Evolutionary conservation across 768 basidiomycete genomes (phyloP).

Genomic region (Panaeolus papilionaceus): DNA sequence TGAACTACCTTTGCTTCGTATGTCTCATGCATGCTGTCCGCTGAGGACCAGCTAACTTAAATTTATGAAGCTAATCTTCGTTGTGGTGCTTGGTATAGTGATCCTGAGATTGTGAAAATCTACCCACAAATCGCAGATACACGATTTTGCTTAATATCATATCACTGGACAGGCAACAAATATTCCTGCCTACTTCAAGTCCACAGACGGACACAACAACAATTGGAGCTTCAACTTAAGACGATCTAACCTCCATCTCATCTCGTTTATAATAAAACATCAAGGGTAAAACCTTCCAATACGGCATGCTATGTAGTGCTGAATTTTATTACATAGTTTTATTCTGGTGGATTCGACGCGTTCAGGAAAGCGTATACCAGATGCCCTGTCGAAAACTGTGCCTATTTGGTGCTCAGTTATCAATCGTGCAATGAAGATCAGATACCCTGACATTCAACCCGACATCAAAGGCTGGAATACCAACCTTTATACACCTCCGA

Average conservation of each 20-base stretch:
- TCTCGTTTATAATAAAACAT: constrained; percentile 58
- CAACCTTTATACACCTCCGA: constrained; percentile 73
- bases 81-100: constrained; percentile 93
- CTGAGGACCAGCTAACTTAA: constrained; percentile 6
- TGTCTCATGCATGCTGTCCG: constrained; percentile 23
- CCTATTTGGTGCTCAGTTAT: constrained; percentile 95
- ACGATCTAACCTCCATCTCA: constrained; percentile 82
- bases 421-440: constrained; percentile 63
- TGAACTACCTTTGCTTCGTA: constrained; percentile 63
- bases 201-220: constrained; percentile 85
- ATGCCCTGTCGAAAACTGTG: constrained; percentile 91
- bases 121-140: constrained; percentile 14
- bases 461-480: constrained; percentile 55
- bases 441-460: constrained; percentile 32
- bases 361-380: constrained; percentile 92
- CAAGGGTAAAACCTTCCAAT: constrained; percentile 59
- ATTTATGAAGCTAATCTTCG: constrained; percentile 78
- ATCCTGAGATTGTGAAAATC: constrained; percentile 63
- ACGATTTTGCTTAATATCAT: neutral
- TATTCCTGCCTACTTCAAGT: constrained; percentile 85
- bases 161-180: constrained; percentile 34
- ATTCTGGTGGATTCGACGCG: constrained; percentile 93
- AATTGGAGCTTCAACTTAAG: constrained; percentile 89
- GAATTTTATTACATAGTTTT: constrained; percentile 50
- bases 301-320: neutral